These are phyloP conservation scores for Sphaerobolus stellatus DNA, from an alignment of 1,284 basidiomycete genomes.

Conservation along the genomic window DNA sequence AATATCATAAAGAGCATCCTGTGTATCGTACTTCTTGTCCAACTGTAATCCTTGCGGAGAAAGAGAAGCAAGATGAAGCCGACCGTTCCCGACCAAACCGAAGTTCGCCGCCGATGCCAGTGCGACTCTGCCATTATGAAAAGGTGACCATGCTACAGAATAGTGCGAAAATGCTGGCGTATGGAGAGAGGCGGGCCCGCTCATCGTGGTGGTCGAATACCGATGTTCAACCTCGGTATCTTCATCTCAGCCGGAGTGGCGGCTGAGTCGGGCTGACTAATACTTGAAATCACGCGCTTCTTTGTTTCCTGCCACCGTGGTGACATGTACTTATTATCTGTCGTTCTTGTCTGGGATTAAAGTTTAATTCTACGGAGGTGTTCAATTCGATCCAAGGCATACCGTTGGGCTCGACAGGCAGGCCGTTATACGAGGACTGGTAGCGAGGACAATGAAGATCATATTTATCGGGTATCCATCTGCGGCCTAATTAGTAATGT, in stretches of 20 bases:
- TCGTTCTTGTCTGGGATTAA: background rate
- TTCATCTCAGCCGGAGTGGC: background rate
- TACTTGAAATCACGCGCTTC: background rate
- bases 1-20: conserved; percentile 90
- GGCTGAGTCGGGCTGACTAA: background rate
- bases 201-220: conserved; percentile 47
- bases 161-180: conserved; percentile 91
- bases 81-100: conserved; percentile 92
- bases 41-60: conserved; percentile 47
- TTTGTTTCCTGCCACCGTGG: background rate
- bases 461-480: too few relatives aligned
- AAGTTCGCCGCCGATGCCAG: conserved; percentile 93
- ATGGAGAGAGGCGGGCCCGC: conserved; percentile 42
- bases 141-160: conserved; percentile 87
- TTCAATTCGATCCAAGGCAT: too few relatives aligned
- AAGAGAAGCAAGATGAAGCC: conserved; percentile 69
- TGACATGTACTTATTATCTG: background rate
- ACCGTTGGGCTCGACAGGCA: too few relatives aligned
- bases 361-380: background rate
- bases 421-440: too few relatives aligned
- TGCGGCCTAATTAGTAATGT: too few relatives aligned
- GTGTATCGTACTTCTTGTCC: conserved; percentile 83
- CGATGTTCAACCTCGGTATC: background rate
- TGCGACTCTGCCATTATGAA: conserved; percentile 79
- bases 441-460: too few relatives aligned